A percentile compares a stretch with the other conserved stretches of the same genome.
These are phyloP conservation scores for Globisporangium apiculatum DNA, from an alignment of 352 stramenopile species.

Conservation along the genomic window DNA sequence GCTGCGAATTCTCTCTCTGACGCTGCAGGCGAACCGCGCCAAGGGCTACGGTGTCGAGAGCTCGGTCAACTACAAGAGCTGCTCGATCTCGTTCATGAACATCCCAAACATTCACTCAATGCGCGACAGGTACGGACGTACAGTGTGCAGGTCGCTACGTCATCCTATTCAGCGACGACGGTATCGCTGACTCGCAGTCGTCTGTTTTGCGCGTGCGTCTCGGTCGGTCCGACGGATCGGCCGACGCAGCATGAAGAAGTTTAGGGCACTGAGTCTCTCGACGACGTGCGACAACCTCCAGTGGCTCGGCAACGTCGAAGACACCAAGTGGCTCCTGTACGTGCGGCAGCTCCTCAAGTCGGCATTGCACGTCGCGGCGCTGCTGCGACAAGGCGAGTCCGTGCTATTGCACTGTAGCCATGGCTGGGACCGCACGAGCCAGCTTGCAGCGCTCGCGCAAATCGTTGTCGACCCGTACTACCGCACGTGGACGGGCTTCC, in stretches of 20 bases:
- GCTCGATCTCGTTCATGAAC: slow-evolving; percentile 95
- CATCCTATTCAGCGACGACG: background rate
- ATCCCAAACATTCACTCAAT: slow-evolving; percentile 99
- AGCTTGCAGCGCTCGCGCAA: slow-evolving; percentile 74
- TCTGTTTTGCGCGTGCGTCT: background rate
- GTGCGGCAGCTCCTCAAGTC: slow-evolving; percentile 92
- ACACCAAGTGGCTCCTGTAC: slow-evolving; percentile 96
- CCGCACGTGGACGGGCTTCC: slow-evolving; percentile 69
- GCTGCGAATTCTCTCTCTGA: background rate
- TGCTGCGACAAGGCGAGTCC: slow-evolving; percentile 86
- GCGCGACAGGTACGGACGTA: slow-evolving; percentile 85
- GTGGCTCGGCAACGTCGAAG: slow-evolving; percentile 90
- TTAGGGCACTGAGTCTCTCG: slow-evolving; percentile 68
- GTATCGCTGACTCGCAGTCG: background rate
- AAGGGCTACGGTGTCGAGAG: slow-evolving; percentile 95
- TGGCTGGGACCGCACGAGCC: slow-evolving; percentile 87
- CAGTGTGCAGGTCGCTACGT: background rate
- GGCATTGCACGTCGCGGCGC: slow-evolving; percentile 85
- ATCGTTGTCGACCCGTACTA: slow-evolving; percentile 75
- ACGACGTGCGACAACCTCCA: slow-evolving; percentile 88
- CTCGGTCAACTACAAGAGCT: slow-evolving; percentile 93
- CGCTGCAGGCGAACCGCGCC: slow-evolving; percentile 56
- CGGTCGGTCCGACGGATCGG: too few relatives aligned
- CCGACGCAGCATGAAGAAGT: slow-evolving; percentile 51
- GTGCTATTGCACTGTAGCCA: slow-evolving; percentile 82